Evolutionary conservation across 805 yeast genomes (phyloP).

Genomic region (Saturnispora gosingensis): DNA sequence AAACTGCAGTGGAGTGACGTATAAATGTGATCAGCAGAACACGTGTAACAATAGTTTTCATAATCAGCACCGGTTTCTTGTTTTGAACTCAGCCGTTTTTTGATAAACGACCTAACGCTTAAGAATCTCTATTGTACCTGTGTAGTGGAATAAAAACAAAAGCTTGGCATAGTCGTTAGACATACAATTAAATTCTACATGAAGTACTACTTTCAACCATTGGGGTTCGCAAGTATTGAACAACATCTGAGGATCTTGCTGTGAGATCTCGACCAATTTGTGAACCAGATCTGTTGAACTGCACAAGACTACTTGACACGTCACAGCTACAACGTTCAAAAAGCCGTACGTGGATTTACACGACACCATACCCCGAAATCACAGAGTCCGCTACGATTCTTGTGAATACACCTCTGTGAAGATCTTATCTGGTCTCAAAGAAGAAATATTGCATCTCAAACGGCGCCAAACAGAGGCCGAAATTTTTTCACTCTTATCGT

Average conservation of each 20-base stretch:
- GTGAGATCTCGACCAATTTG: background rate
- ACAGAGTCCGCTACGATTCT: background rate
- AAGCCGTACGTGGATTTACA: background rate
- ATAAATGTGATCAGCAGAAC: background rate
- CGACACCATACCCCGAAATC: background rate
- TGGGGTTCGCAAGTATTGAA: too few species aligned
- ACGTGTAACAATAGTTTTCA: background rate
- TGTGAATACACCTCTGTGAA: background rate
- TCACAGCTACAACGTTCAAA: background rate
- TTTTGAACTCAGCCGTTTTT: background rate
- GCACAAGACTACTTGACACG: background rate
- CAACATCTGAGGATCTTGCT: background rate
- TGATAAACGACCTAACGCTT: background rate
- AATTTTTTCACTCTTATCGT: background rate
- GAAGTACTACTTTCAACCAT: too few species aligned
- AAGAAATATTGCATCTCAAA: background rate
- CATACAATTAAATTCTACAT: too few species aligned
- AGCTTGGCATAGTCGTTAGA: too few species aligned
- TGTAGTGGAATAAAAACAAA: too few species aligned
- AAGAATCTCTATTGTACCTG: background rate
- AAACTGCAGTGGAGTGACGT: background rate
- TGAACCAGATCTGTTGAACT: background rate
- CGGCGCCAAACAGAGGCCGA: background rate
- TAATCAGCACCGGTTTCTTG: background rate
- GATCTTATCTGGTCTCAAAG: background rate